Evolutionary conservation across 305 asterid genomes (phyloP), one percentile per base, ranked within the genome.

Genomic region (Rubia peregrina): DNA sequence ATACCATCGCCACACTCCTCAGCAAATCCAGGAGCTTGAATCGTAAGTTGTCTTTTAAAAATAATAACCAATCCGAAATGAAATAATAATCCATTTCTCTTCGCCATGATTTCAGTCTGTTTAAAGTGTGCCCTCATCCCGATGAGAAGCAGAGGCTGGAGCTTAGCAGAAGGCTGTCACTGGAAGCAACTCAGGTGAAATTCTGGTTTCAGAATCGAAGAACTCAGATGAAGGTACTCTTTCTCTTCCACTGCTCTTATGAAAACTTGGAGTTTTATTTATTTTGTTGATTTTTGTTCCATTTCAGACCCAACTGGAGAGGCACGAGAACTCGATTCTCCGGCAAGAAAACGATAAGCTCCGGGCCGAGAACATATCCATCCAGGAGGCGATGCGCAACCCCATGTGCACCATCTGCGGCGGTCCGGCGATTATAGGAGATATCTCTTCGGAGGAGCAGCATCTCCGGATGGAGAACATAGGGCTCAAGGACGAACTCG

Each of bases 1-100:
- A 84, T 90, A 91, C 84, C 96, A 91, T 84, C 96, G 99, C 73
- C 98, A 95, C 87, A 95, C 99, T 24, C 98, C 96, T 66, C 97
- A 88, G 75, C 99, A 95, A 83, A 95, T 95, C 74, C 99, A 95
- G 82, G 95, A 91, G 78, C 99, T 94, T 9, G 98, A 94, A 80
- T 70, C 91, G 97, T 94, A 82, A 5, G 74, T 14, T 55, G 17
- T 43, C 21, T 85, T 3, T 49, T 4, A 8, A 56, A 44, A 36
- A 5, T 4, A 0, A 36, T 4, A 36, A 4, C 40, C 40, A 36
- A 36, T 30, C 40, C 6, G 6, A 5, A 36, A 5, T 36, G 40
- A 36, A 4, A 36, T 36, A 36, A 36, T 36, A 36, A 5, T 36
- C 40, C 40, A 36, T 36, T 36, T 36, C 7, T 36, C 40, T 36